Evolutionary conservation across 305 asterid species (phyloP), one percentile per base, ranked within the genome.

Genomic region (Fraxinus nigra): DNA sequence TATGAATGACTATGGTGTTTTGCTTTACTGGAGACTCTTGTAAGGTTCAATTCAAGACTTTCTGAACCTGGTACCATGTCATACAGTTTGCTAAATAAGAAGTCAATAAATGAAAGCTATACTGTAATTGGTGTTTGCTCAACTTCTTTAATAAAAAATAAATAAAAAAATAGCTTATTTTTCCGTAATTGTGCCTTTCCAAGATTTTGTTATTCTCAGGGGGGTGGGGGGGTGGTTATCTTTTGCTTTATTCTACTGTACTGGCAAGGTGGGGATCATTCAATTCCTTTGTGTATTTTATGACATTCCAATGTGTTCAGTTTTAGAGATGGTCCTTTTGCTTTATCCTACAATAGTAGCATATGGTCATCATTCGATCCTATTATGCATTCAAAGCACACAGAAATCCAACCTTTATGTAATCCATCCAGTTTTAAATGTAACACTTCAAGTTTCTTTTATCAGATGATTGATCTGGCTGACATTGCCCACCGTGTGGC

Each of bases 401-500:
- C 78, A 13, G 24, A 33, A 63, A 22, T 43, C 16, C 33, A 20
- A 14, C 16, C 1, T 37, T 22, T 77, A 18, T 77, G 84, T 65
- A 54, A 46, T 77, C 79, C 37, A 63, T 63, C 30, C 46, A 4
- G 38, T 6, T 48, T 79, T 37, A 80, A n/a, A 74, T 79, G 46
- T 88, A 83, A 86, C 82, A 48, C 84, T 82, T 83, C 75, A 72
- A 80, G 73, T 67, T 79, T 85, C 67, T 70, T 78, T 85, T 69
- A 89, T 85, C 94, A 95, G 99, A 93, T 95, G 84, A 86, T 82
- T 88, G 92, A 91, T 82, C 93, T 95, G 79, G 95, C 91, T 77
- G 98, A 94, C 87, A 92, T 95, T 86, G 97, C 98, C 56, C 92
- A 93, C 79, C 89, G 93, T 80, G 95, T 87, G 84, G 98, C 97